Evolutionary conservation across 495 filamentous ascomycete species (phyloP).

Genomic region (Geopyxis carbonaria): DNA sequence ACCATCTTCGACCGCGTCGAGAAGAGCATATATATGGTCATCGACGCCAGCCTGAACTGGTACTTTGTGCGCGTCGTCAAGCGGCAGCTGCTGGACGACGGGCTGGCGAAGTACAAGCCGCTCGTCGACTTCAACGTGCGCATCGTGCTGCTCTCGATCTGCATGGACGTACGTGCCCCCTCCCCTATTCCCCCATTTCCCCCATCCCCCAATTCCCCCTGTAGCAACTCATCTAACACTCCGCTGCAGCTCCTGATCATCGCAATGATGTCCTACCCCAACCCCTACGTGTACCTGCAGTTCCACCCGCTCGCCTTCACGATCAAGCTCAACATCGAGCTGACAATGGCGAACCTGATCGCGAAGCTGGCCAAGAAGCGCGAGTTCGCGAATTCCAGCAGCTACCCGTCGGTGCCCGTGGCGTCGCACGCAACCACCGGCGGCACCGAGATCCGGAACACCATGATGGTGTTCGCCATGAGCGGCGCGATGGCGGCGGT

Average conservation of each 20-base stretch:
- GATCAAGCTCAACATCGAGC: conserved; percentile 38
- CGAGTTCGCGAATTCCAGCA: too few species aligned
- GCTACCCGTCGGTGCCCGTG: too few species aligned
- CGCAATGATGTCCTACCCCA: conserved; percentile 8
- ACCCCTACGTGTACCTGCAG: conserved; percentile 25
- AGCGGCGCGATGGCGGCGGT: too few species aligned
- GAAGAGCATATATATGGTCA: conserved; percentile 11
- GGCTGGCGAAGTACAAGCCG: conserved; percentile 12
- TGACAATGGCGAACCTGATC: conserved; percentile 35
- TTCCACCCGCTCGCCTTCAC: conserved; percentile 36
- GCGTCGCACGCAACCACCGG: too few species aligned
- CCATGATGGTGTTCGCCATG: too few species aligned
- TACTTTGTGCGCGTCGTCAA: conserved; percentile 14
- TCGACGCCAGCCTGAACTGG: conserved; percentile 13
- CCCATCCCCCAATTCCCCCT: too few species aligned
- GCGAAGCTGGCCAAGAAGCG: conserved; percentile 8
- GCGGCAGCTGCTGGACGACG: conserved; percentile 3
- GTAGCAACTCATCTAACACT: too few species aligned
- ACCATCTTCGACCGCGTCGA: conserved; percentile 7
- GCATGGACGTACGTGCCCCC: conserved; percentile 15
- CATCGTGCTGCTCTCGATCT: conserved; percentile 12
- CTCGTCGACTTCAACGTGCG: conserved; percentile 13
- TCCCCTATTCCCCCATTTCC: too few species aligned
- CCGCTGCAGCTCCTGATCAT: conserved; percentile 3
- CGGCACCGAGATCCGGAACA: too few species aligned